Percentiles rank a stretch among this genome's conserved stretches.
Conservation (phyloP, 495 filamentous ascomycete genomes). For the Xylaria venustula region DNA sequence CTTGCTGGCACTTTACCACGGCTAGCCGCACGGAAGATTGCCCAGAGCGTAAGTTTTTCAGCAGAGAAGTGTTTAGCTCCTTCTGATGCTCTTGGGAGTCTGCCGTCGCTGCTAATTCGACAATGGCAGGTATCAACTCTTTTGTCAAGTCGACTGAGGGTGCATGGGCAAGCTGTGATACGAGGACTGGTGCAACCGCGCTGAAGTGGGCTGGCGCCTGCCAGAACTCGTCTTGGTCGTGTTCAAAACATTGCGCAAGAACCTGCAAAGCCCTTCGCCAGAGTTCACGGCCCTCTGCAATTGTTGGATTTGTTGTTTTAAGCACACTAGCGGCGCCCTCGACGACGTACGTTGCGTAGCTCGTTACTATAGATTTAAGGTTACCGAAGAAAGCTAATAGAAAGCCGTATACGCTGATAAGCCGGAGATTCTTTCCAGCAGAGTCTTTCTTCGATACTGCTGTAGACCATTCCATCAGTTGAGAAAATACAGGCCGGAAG, state of each 20-base stretch:
- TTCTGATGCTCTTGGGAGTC: conserved; percentile 87
- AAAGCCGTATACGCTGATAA: conserved; percentile 74
- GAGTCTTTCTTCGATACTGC: conserved; percentile 60
- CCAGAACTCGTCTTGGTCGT: conserved; percentile 83
- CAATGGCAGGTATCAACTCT: conserved; percentile 56
- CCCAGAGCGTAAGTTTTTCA: conserved; percentile 74
- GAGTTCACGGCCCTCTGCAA: conserved; percentile 52
- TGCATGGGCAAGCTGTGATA: conserved; percentile 64
- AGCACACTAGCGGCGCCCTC: conserved; percentile 70
- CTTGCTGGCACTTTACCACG: conserved; percentile 74
- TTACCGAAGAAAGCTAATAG: conserved; percentile 72
- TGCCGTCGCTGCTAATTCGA: conserved; percentile 74
- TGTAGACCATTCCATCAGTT: conserved; percentile 71
- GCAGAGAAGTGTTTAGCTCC: conserved; percentile 70
- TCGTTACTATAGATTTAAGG: conserved; percentile 91
- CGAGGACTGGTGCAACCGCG: conserved; percentile 64
- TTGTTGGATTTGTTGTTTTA: conserved; percentile 44
- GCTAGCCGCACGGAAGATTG: conserved; percentile 65
- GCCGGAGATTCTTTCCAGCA: conserved; percentile 53
- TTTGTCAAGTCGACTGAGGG: conserved; percentile 37
- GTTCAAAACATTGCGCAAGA: conserved; percentile 69
- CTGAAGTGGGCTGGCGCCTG: conserved; percentile 83
- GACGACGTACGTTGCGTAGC: conserved; percentile 81
- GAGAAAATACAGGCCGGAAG: conserved; percentile 89
- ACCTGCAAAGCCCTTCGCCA: conserved; percentile 66